Percentiles rank a stretch among this genome's conserved stretches.
Conservation (phyloP, 2,329 filamentous ascomycete genomes). For the Alternaria sp. region DNA sequence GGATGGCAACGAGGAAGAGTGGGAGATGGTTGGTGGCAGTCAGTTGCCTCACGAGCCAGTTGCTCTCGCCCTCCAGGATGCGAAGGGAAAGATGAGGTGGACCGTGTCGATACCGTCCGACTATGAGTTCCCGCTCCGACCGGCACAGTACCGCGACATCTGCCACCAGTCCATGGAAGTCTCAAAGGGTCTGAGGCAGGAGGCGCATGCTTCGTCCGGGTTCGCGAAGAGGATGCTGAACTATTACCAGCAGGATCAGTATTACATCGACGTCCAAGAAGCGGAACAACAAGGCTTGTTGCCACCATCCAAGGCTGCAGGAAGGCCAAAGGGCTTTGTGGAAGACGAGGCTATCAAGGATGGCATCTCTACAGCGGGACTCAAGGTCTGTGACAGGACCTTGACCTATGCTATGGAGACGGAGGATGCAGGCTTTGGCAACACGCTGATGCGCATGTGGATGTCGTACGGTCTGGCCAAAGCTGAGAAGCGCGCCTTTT, state of each 20-base stretch:
- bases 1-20: constrained; percentile 52
- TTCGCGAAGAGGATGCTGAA: constrained; percentile 46
- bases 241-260: constrained; percentile 69
- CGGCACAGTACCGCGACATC: constrained; percentile 72
- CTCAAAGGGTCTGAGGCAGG: constrained; percentile 57
- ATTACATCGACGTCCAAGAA: constrained; percentile 77
- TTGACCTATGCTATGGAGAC: constrained; percentile 81
- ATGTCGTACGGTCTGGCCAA: constrained; percentile 81
- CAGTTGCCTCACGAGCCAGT: constrained; percentile 74
- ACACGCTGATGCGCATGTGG: constrained; percentile 80
- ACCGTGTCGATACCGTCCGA: constrained; percentile 78
- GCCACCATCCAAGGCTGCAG: constrained; percentile 51
- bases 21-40: constrained; percentile 71
- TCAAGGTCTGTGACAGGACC: constrained; percentile 68
- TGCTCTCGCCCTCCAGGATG: constrained; percentile 73
- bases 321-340: constrained; percentile 48
- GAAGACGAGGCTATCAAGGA: constrained; percentile 44
- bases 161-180: constrained; percentile 72
- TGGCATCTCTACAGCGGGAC: constrained; percentile 40
- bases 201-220: constrained; percentile 33
- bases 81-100: constrained; percentile 72
- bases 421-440: constrained; percentile 76
- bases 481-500: constrained; percentile 77
- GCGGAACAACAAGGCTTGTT: constrained; percentile 71
- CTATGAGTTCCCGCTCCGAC: constrained; percentile 69